Conservation (phyloP, 371 early-diverging fungal genomes). For the Fennellomyces sp. region DNA sequence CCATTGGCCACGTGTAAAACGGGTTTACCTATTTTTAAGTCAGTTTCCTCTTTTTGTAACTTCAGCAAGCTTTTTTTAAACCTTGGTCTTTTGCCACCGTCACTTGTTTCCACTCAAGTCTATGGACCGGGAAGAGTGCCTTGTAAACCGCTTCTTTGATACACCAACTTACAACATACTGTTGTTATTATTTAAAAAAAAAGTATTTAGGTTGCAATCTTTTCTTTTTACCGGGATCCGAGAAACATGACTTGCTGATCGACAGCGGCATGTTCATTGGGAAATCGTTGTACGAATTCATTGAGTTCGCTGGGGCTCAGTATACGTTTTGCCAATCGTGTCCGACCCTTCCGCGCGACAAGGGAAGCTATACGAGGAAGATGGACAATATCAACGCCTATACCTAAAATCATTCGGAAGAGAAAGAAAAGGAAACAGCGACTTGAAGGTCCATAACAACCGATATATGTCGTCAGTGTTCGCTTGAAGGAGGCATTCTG, state of each 20-base stretch:
- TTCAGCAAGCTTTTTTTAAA: constrained; percentile 4
- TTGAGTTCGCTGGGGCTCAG: constrained; percentile 36
- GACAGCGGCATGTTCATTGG: constrained; percentile 3
- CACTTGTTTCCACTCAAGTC: constrained; percentile 70
- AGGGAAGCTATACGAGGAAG: constrained; percentile 44
- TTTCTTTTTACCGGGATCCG: constrained; percentile 35
- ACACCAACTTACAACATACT: constrained; percentile 56
- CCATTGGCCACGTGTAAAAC: constrained; percentile 40
- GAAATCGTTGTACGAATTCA: constrained; percentile 29
- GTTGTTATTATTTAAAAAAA: no score
- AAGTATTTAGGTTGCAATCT: background rate
- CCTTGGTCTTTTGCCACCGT: constrained; percentile 51
- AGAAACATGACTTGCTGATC: constrained; percentile 25
- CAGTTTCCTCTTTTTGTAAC: background rate
- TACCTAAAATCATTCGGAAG: constrained; percentile 49
- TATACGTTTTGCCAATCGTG: constrained; percentile 45
- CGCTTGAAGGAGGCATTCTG: no score
- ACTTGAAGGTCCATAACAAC: no score
- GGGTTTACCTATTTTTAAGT: constrained; percentile 48
- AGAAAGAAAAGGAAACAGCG: constrained; percentile 3
- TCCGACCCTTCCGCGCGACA: constrained; percentile 30
- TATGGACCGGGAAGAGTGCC: constrained; percentile 60
- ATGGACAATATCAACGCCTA: constrained; percentile 63
- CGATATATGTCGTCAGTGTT: no score
- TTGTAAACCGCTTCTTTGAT: constrained; percentile 72